These are phyloP conservation scores for Flaveria ramosissima DNA, from an alignment of 129 eudicot species.

Conservation along the genomic window DNA sequence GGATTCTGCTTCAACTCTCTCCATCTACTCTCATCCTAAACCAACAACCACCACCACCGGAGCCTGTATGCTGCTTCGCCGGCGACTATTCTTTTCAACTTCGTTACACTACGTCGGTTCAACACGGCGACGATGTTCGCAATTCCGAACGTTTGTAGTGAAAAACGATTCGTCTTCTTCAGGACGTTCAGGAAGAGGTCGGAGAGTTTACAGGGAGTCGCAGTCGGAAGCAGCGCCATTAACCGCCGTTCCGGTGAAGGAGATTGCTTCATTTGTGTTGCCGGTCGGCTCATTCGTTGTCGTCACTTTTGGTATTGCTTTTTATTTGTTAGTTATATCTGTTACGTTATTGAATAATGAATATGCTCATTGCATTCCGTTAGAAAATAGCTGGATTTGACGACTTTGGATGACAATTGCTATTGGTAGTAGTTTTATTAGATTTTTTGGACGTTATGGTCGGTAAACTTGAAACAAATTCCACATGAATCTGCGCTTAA, in stretches of 20 bases:
- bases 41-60: conserved; percentile 23
- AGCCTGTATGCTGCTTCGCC: conserved; percentile 13
- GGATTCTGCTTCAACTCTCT: conserved; percentile 52
- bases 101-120: conserved; percentile 17
- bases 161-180: conserved; percentile 47
- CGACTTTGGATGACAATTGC: not conserved
- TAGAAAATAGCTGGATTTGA: not conserved
- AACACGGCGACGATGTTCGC: conserved; percentile 24
- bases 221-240: conserved; percentile 46
- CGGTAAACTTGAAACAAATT: not conserved
- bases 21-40: conserved; percentile 49
- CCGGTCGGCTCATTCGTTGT: conserved; percentile 64
- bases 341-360: not conserved
- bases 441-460: too few relatives aligned
- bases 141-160: conserved; percentile 21
- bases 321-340: not conserved
- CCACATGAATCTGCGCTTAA: not conserved
- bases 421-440: not conserved
- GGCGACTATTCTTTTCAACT: conserved; percentile 24
- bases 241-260: conserved; percentile 46
- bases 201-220: conserved; percentile 63
- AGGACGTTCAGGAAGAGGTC: conserved; percentile 42
- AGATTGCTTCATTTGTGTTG: conserved; percentile 46
- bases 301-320: conserved; percentile 67
- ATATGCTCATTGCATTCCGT: too few relatives aligned